These are phyloP conservation scores for Aspergillus nomiae DNA, from an alignment of 2,329 filamentous ascomycete species.

Conservation along the genomic window DNA sequence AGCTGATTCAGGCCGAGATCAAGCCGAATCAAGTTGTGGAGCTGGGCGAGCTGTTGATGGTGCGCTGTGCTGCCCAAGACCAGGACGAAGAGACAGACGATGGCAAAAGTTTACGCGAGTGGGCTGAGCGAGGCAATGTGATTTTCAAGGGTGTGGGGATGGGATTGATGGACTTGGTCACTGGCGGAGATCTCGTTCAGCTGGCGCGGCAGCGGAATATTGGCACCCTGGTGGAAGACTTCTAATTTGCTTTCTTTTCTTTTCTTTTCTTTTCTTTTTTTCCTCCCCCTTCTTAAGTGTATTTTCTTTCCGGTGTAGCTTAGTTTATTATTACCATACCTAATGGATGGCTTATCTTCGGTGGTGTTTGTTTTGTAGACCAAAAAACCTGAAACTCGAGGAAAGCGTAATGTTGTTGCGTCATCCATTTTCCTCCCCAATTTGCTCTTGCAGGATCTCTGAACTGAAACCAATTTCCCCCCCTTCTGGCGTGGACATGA, in stretches of 20 bases:
- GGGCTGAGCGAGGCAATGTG: constrained; percentile 65
- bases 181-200: constrained; percentile 59
- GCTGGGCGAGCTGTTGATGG: constrained; percentile 76
- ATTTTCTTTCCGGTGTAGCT: background rate
- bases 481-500: background rate
- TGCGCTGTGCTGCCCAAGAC: constrained; percentile 54
- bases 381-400: background rate
- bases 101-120: constrained; percentile 54
- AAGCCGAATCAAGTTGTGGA: constrained; percentile 78
- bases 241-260: constrained; percentile 26
- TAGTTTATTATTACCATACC: background rate
- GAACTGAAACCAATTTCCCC: no score
- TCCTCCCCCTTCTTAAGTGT: no score
- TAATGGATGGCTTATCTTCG: background rate
- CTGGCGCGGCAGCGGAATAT: constrained; percentile 59
- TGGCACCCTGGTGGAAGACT: constrained; percentile 52
- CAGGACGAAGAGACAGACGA: constrained; percentile 38
- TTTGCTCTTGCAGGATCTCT: background rate
- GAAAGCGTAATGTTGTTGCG: background rate
- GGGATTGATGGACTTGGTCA: constrained; percentile 68
- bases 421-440: background rate
- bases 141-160: constrained; percentile 71
- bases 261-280: background rate
- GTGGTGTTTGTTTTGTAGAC: background rate
- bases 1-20: constrained; percentile 78